Percentiles rank a stretch among this genome's conserved stretches.
phyloP scores from a whole-genome alignment of 306 rosid genomes.

The Castanea crenata region DNA sequence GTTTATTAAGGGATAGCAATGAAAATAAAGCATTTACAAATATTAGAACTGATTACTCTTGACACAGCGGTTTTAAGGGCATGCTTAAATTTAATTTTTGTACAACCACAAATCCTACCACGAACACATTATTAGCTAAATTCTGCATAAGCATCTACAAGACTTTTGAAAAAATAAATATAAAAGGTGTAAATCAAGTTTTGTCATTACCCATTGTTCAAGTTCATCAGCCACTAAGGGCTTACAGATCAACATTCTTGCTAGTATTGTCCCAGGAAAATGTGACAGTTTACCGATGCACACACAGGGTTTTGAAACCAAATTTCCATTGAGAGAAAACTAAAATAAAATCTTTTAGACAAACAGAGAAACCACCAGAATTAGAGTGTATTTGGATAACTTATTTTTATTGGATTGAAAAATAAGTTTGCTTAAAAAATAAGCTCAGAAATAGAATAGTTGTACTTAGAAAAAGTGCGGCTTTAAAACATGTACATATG shows the following conservation, averaged over 20 bases:
- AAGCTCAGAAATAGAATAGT: too few species aligned
- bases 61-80: not conserved
- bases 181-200: not conserved
- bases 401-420: conserved; percentile 37
- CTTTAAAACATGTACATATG: too few species aligned
- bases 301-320: not conserved
- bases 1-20: conserved; percentile 21
- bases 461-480: too few species aligned
- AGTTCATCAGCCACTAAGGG: not conserved
- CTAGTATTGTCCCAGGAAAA: not conserved
- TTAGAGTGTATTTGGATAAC: too few species aligned
- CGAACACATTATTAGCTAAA: not conserved
- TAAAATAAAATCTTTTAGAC: not conserved
- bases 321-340: not conserved
- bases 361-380: too few species aligned
- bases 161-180: not conserved
- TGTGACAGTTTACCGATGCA: not conserved
- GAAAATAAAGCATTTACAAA: conserved; percentile 12
- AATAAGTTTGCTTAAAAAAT: too few species aligned
- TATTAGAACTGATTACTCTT: not conserved
- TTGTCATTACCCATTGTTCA: not conserved
- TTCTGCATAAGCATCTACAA: not conserved
- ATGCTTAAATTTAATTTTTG: not conserved
- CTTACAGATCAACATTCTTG: conserved; percentile 14
- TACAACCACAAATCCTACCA: not conserved